Evolutionary conservation across 225 moss, liverwort and hornwort genomes (phyloP).

Genomic region (Pseudisothecium myosuroides): DNA sequence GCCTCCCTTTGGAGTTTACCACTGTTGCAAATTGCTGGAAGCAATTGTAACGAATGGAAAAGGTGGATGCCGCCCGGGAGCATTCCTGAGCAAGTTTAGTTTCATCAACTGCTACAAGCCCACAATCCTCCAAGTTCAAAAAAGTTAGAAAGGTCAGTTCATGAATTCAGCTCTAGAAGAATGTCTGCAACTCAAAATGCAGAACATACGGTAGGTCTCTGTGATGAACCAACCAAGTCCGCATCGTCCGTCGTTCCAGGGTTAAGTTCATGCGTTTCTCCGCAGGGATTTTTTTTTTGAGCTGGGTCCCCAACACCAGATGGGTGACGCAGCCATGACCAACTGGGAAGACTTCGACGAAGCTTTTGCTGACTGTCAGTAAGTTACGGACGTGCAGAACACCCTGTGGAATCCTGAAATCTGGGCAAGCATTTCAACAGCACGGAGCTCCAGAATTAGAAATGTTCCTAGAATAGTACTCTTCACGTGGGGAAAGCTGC

Average conservation of each 20-base stretch:
- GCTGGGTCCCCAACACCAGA: not conserved
- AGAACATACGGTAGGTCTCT: not conserved
- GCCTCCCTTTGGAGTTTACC: slow-evolving; percentile 14
- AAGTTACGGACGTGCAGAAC: not conserved
- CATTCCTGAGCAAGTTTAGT: not conserved
- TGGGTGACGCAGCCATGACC: not conserved
- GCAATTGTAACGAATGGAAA: not conserved
- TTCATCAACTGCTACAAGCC: not conserved
- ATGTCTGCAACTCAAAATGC: not conserved
- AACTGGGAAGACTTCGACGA: not conserved
- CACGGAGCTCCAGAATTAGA: not conserved
- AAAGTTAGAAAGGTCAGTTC: not conserved
- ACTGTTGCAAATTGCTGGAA: not conserved
- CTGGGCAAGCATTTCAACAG: not conserved
- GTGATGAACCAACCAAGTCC: not conserved
- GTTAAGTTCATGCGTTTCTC: too few species aligned
- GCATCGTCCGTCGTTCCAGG: too few species aligned
- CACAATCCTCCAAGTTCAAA: not conserved
- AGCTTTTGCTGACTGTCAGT: not conserved
- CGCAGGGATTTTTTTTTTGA: too few species aligned
- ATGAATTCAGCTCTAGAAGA: not conserved
- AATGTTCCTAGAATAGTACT: not conserved
- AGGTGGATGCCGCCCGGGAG: too few species aligned
- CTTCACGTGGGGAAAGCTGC: not conserved
- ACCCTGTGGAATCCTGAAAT: not conserved